Conservation (phyloP, 495 filamentous ascomycete species). For the Annulohypoxylon stygium region DNA sequence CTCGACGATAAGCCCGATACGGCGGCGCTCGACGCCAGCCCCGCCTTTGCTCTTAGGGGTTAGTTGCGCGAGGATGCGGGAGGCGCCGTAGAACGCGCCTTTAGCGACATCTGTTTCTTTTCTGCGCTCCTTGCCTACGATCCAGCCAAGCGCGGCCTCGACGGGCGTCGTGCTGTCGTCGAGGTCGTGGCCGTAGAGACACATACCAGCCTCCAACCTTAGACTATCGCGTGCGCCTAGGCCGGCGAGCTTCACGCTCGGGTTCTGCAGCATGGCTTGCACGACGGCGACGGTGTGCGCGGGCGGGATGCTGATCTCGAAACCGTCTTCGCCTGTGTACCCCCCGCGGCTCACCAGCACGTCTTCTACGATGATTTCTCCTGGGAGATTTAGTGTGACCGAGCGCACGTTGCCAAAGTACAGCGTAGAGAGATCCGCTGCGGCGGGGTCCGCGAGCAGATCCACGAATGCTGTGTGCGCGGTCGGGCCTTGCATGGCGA, state of each 20-base stretch:
- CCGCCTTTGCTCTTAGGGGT: constrained; percentile 75
- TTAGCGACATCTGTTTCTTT: constrained; percentile 58
- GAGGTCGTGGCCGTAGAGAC: constrained; percentile 97
- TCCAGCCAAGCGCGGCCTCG: constrained; percentile 85
- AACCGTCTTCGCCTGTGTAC: constrained; percentile 98
- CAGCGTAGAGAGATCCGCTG: constrained; percentile 72
- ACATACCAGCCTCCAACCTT: constrained; percentile 96
- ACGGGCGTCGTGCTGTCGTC: constrained; percentile 90
- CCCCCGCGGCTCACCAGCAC: constrained; percentile 87
- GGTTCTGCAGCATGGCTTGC: constrained; percentile 72
- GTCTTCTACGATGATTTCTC: constrained; percentile 60
- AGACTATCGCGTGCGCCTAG: constrained; percentile 92
- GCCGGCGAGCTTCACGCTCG: constrained; percentile 81
- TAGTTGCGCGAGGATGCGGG: constrained; percentile 78
- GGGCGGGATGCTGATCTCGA: constrained; percentile 88
- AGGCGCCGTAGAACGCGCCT: constrained; percentile 77
- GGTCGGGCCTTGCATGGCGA: constrained; percentile 90
- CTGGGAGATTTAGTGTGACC: constrained; percentile 64
- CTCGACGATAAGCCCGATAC: constrained; percentile 85
- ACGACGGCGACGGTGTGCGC: constrained; percentile 66
- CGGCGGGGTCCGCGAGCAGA: constrained; percentile 61
- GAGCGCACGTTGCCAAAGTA: constrained; percentile 83
- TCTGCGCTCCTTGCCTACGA: constrained; percentile 83
- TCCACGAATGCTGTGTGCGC: constrained; percentile 72
- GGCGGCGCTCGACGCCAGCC: constrained; percentile 73